These are phyloP conservation scores for Paramecium sonneborni DNA, from an alignment of 73 alveolate genomes.

Conservation along the genomic window DNA sequence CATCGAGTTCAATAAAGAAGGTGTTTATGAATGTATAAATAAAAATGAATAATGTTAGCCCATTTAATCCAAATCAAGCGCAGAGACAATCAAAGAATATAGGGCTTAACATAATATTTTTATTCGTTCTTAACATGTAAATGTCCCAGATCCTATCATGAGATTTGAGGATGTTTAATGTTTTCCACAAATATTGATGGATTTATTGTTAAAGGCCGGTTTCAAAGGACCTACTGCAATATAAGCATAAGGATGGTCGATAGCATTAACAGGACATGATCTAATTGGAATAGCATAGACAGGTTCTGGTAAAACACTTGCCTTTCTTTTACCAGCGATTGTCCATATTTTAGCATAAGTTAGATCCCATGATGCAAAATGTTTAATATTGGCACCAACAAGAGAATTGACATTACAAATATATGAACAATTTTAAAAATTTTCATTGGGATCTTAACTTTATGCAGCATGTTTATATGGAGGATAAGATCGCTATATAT, in stretches of 20 bases:
- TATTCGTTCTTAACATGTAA: conserved; percentile 32
- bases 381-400: conserved; percentile 90
- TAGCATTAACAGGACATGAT: conserved; percentile 78
- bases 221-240: conserved; percentile 72
- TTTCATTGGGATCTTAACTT: conserved; percentile 76
- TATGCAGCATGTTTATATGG: conserved; percentile 88
- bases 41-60: background rate
- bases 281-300: conserved; percentile 91
- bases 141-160: conserved; percentile 54
- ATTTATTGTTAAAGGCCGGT: conserved; percentile 62
- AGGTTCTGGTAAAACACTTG: conserved; percentile 95
- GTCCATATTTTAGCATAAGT: conserved; percentile 72
- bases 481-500: conserved; percentile 79
- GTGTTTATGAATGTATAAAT: conserved; percentile 24
- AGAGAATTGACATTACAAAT: conserved; percentile 91
- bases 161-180: conserved; percentile 61
- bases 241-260: conserved; percentile 66
- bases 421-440: conserved; percentile 82
- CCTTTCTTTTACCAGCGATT: conserved; percentile 87
- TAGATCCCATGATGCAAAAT: conserved; percentile 70
- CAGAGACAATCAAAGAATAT: conserved; percentile 18
- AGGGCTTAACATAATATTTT: background rate
- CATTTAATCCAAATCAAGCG: conserved; percentile 1
- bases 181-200: conserved; percentile 54
- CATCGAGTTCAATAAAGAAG: conserved; percentile 2